Conservation (phyloP, 129 eudicot genomes). For the Centaurea solstitialis region DNA sequence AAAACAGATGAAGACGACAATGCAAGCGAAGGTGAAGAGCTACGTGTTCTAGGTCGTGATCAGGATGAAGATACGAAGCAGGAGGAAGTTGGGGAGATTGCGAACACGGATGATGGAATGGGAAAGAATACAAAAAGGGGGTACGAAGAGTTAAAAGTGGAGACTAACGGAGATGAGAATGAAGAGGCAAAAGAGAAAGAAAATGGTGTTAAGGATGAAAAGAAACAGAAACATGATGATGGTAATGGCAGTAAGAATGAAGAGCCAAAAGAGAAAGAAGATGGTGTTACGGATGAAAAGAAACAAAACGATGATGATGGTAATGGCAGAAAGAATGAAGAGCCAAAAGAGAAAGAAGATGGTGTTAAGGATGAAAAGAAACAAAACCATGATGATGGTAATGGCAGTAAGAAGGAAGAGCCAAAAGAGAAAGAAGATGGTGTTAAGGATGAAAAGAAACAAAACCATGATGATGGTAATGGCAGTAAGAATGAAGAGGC, state of each 20-base stretch:
- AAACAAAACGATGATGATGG: background rate
- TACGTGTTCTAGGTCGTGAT: conserved; percentile 22
- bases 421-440: background rate
- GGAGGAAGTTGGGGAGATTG: conserved; percentile 31
- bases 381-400: background rate
- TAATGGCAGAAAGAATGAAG: background rate
- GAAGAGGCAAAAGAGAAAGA: background rate
- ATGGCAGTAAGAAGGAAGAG: background rate
- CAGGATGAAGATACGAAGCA: conserved; percentile 3
- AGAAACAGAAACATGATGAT: background rate
- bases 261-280: background rate
- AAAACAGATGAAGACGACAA: conserved; percentile 29
- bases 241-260: background rate
- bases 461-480: background rate
- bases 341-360: background rate
- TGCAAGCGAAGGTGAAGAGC: conserved; percentile 41
- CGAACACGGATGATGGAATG: conserved; percentile 2
- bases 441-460: background rate
- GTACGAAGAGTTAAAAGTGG: background rate
- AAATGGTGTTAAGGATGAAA: background rate
- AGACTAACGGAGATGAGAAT: too few relatives aligned
- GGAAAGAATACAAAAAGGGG: background rate
- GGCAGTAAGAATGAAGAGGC: conserved; percentile 18
- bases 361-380: background rate
- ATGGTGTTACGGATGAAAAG: background rate